Percentiles rank a stretch among this genome's conserved stretches.
Evolutionary conservation across 257 asterid genomes (phyloP).

Genomic region (Solanum pimpinellifolium): DNA sequence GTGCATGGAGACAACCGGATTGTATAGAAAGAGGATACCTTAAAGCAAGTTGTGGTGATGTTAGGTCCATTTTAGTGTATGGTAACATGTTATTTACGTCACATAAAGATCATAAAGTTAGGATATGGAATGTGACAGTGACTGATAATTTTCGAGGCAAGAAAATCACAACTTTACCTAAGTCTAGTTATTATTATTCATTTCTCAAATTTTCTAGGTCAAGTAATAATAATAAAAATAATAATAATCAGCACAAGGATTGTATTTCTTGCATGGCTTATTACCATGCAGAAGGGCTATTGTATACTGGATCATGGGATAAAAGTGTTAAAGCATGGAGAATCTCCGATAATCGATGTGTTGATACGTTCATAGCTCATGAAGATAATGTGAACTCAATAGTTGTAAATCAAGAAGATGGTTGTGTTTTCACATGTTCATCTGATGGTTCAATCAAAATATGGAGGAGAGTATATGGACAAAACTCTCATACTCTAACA

Average conservation of each 20-base stretch:
- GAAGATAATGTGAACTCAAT: conserved; percentile 55
- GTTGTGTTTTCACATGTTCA: conserved; percentile 68
- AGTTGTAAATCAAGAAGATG: conserved; percentile 58
- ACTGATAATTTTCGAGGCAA: conserved; percentile 44
- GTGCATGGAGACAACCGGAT: conserved; percentile 85
- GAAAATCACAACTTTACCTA: conserved; percentile 38
- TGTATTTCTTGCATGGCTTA: conserved; percentile 80
- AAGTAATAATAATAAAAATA: background rate
- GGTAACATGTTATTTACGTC: conserved; percentile 64
- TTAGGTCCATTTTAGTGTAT: conserved; percentile 48
- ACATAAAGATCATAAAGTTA: conserved; percentile 45
- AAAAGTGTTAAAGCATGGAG: conserved; percentile 59
- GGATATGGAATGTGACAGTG: conserved; percentile 37
- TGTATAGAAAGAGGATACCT: conserved; percentile 64
- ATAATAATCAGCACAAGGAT: conserved; percentile 28
- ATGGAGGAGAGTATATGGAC: conserved; percentile 76
- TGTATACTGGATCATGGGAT: conserved; percentile 80
- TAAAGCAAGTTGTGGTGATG: conserved; percentile 34
- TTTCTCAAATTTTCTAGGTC: conserved; percentile 14
- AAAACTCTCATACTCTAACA: conserved; percentile 69
- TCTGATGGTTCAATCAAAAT: conserved; percentile 73
- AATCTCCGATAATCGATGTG: conserved; percentile 43
- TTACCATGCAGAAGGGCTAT: conserved; percentile 65
- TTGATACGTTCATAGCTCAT: conserved; percentile 63
- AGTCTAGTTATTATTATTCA: conserved; percentile 7